Conservation (phyloP, 225 moss, liverwort and hornwort genomes). For the Pleurozium schreberi region DNA sequence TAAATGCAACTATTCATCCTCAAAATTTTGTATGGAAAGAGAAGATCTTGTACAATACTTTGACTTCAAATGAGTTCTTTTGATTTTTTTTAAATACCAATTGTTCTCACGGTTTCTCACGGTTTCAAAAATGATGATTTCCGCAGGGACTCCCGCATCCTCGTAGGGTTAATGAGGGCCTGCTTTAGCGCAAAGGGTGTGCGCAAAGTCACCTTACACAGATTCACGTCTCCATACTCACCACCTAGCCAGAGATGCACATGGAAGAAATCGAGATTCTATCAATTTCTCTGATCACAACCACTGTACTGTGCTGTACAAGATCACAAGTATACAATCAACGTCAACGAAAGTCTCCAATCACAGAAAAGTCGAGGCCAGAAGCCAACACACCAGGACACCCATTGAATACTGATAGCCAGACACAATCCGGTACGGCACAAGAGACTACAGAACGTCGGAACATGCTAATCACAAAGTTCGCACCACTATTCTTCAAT, state of each 20-base stretch:
- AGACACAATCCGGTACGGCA: not conserved
- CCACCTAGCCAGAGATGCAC: not conserved
- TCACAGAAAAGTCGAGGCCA: not conserved
- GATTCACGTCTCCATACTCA: not conserved
- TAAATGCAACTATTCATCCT: too few relatives aligned
- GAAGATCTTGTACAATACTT: too few relatives aligned
- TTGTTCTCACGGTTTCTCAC: too few relatives aligned
- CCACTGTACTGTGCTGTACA: not conserved
- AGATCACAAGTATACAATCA: not conserved
- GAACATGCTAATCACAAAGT: not conserved
- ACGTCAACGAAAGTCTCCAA: not conserved
- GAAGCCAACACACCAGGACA: not conserved
- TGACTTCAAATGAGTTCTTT: too few relatives aligned
- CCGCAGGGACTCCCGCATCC: too few relatives aligned
- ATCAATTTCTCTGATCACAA: not conserved
- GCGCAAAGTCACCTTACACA: not conserved
- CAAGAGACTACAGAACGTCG: not conserved
- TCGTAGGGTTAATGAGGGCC: too few relatives aligned
- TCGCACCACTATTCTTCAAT: too few relatives aligned
- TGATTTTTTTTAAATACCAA: too few relatives aligned
- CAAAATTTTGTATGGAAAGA: too few relatives aligned
- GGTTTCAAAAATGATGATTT: too few relatives aligned
- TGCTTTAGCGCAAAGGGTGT: too few relatives aligned
- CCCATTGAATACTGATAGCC: not conserved
- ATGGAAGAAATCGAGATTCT: not conserved